These are phyloP conservation scores for Panaeolus cyanescens DNA, from an alignment of 768 basidiomycete genomes.

Conservation along the genomic window DNA sequence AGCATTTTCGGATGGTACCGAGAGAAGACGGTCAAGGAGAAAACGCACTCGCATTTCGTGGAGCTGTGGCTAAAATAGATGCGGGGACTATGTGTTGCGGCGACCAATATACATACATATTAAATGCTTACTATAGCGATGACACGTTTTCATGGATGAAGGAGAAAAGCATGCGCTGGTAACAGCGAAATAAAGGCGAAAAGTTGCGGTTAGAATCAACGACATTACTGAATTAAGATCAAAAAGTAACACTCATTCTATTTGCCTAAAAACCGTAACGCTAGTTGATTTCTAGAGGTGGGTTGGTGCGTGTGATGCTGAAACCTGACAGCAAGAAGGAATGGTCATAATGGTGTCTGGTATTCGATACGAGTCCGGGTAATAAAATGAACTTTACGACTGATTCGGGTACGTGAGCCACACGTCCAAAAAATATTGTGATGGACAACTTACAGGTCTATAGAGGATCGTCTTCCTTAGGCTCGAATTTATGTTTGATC, in stretches of 20 bases:
- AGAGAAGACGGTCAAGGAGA: no score
- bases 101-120: no score
- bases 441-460: constrained; percentile 21
- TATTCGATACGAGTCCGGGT: neutral
- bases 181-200: neutral
- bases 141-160: no score
- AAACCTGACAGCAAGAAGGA: constrained; percentile 17
- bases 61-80: no score
- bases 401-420: neutral
- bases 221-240: neutral
- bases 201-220: neutral
- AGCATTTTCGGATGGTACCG: no score
- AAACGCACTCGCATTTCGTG: no score
- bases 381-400: neutral
- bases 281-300: constrained; percentile 3
- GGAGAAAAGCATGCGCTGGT: no score
- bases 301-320: constrained; percentile 5
- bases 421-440: neutral
- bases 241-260: constrained; percentile 4
- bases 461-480: constrained; percentile 45
- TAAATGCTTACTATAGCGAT: no score
- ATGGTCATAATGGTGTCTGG: constrained; percentile 21
- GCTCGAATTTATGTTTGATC: constrained; percentile 76
- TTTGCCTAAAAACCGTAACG: neutral
- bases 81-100: no score